These are phyloP conservation scores for Neurospora sp. DNA, from an alignment of 2,329 filamentous ascomycete species.

Conservation along the genomic window DNA sequence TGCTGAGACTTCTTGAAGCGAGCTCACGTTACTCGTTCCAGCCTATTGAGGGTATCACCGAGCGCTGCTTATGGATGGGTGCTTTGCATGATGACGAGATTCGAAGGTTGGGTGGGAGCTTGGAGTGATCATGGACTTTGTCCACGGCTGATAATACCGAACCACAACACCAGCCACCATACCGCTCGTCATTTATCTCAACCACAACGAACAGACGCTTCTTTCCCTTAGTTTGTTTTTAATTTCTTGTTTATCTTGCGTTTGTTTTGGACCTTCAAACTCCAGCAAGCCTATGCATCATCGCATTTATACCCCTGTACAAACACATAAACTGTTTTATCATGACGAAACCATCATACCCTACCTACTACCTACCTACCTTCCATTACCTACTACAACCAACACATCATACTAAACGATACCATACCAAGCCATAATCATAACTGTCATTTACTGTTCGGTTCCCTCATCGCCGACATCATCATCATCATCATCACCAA, in stretches of 20 bases:
- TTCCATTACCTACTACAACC: not conserved
- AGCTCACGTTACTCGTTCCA: conserved; percentile 66
- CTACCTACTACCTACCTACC: not conserved
- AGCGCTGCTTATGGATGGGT: conserved; percentile 78
- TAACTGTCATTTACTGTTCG: not conserved
- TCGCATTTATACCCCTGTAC: not conserved
- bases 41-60: conserved; percentile 66
- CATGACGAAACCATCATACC: not conserved
- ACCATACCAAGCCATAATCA: not conserved
- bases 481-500: not conserved
- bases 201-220: not conserved
- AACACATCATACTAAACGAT: not conserved
- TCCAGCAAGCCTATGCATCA: not conserved
- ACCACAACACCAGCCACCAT: not conserved
- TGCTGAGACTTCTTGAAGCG: conserved; percentile 69
- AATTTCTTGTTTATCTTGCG: not conserved
- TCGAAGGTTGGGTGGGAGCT: conserved; percentile 37
- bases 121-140: conserved; percentile 30
- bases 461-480: not conserved
- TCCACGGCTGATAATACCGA: not conserved
- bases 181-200: not conserved
- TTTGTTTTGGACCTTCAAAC: not conserved
- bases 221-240: not conserved
- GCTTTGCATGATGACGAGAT: conserved; percentile 71
- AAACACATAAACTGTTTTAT: not conserved